phyloP scores from a whole-genome alignment of 495 filamentous ascomycete genomes.

The Neurospora sp. region DNA sequence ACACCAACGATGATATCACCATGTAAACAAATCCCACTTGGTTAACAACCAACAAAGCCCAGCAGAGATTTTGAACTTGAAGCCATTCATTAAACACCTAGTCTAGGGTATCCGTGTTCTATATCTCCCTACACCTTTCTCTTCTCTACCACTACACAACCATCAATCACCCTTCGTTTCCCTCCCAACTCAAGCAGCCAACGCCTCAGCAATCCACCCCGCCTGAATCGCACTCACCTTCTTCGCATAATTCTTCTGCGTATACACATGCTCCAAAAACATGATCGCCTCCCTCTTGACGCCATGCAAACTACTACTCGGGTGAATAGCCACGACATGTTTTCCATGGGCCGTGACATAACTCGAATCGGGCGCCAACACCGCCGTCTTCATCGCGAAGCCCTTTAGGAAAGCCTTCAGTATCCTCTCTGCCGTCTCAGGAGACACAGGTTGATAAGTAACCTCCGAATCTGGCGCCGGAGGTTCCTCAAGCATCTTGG shows the following conservation, averaged over 20 bases:
- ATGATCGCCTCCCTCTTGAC: slow-evolving; percentile 88
- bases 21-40: background rate
- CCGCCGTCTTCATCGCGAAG: slow-evolving; percentile 73
- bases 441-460: slow-evolving; percentile 32
- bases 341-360: slow-evolving; percentile 79
- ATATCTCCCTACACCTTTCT: background rate
- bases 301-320: slow-evolving; percentile 74
- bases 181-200: slow-evolving; percentile 25
- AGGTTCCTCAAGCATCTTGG: slow-evolving; percentile 32
- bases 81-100: background rate
- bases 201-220: slow-evolving; percentile 69
- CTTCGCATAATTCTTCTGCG: slow-evolving; percentile 81
- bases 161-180: background rate
- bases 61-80: too few species aligned
- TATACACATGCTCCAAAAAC: slow-evolving; percentile 94
- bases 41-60: too few species aligned
- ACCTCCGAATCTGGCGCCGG: slow-evolving; percentile 30
- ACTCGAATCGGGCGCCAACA: slow-evolving; percentile 70
- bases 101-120: background rate
- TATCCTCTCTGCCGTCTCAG: slow-evolving; percentile 46
- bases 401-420: slow-evolving; percentile 75
- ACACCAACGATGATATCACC: background rate
- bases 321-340: slow-evolving; percentile 82
- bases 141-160: background rate
- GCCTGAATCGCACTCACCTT: slow-evolving; percentile 70